Base-by-base conservation (phyloP, 208 protist species). In the Crithidia expoeki region DNA sequence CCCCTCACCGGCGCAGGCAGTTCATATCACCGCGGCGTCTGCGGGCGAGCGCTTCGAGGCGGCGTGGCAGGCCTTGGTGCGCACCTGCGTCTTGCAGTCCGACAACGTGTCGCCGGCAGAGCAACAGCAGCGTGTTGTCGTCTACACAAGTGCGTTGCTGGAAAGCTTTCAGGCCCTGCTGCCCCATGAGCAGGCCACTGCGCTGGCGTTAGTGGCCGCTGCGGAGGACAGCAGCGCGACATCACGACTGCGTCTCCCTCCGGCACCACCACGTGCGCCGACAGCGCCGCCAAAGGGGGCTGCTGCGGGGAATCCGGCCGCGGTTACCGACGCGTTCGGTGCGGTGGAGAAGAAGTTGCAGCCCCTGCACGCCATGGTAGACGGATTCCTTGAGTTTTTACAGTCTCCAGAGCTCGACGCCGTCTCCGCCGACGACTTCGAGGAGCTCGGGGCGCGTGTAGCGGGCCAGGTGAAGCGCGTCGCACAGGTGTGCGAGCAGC, bases 351-450 rank as follows among this genome's bases (percentile, higher is more conserved):
- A 44, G 17, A 80, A 72, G 51, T 27, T 77, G 40, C 52, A 62
- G 30, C 76, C 76, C 21, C 69, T 94, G 23, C 79, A 92, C 60
- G 65, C 52, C 16, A 92, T 92, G 85, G 47, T 92, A 33, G 83
- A 92, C 62, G 70, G 79, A 19, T 92, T 94, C 67, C 32, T 86
- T 0, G 66, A 68, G 10, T 61, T 91, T 25, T 68, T 94, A 27
- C 53, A 77, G 27, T 87, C 79, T 7, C 65, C 76, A 9, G 76
- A 80, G 0, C 40, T 81, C 12, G 38, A 34, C 23, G 42, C 73
- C 28, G 64, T 84, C 0, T 27, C 71, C 2, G 46, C 71, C 27
- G 75, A 61, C 4, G 79, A 86, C 30, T 44, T 88, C 21, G 34
- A 59, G 33, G 62, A 55, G n/a, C 52, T 91, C 36, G 53, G 73